These are phyloP conservation scores for Venturiaceae sp. DNA, from an alignment of 2,329 filamentous ascomycete species.

Conservation along the genomic window DNA sequence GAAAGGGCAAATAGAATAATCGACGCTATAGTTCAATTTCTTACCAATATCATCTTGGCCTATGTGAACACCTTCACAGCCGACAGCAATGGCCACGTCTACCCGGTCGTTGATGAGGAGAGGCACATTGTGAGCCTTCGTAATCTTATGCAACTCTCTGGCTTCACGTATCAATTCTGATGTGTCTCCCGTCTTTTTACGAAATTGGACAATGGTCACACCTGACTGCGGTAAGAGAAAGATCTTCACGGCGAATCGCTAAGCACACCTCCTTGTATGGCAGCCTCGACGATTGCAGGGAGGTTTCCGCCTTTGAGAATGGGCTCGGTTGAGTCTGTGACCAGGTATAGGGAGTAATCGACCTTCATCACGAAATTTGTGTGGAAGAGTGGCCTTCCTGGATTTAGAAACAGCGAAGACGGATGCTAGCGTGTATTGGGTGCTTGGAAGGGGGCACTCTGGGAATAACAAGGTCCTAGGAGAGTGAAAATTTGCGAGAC, in stretches of 20 bases:
- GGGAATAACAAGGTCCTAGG: neutral
- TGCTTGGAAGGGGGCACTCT: neutral
- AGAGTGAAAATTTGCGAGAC: neutral
- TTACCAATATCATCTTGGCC: conserved; percentile 87
- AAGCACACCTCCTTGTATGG: conserved; percentile 60
- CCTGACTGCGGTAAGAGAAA: conserved; percentile 25
- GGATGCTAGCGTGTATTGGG: neutral
- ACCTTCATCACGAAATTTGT: conserved; percentile 25
- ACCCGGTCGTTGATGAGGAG: conserved; percentile 89
- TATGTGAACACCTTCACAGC: conserved; percentile 86
- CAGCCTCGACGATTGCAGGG: conserved; percentile 61
- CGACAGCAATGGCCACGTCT: conserved; percentile 76
- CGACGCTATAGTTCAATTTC: no score
- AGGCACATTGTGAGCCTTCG: conserved; percentile 58
- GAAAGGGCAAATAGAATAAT: no score
- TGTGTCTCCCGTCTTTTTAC: conserved; percentile 78
- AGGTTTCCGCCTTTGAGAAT: conserved; percentile 68
- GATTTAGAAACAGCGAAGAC: no score
- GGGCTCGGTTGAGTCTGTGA: conserved; percentile 83
- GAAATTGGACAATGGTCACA: conserved; percentile 78
- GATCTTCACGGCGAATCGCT: neutral
- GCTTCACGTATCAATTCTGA: conserved; percentile 61
- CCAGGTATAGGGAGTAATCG: conserved; percentile 79
- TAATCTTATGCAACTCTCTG: conserved; percentile 60
- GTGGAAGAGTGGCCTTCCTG: no score